phyloP scores from a whole-genome alignment of 2,329 filamentous ascomycete genomes.

The Microcyclospora tardicrescens region DNA sequence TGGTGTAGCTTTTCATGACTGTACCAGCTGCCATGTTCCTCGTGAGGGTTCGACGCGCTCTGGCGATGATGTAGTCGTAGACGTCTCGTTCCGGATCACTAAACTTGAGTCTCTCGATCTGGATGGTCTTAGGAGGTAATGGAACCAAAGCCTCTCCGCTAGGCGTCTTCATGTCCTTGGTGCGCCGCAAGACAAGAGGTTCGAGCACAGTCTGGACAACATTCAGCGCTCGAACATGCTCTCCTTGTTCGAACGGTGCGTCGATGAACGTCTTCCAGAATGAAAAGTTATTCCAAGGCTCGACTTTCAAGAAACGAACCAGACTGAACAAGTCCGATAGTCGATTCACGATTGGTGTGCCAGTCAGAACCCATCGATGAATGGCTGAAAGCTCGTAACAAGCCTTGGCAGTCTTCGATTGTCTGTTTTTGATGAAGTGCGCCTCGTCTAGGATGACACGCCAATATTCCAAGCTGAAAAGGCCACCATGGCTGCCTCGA shows the following conservation, averaged over 20 bases:
- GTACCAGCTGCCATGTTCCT: slow-evolving; percentile 85
- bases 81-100: slow-evolving; percentile 76
- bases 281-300: slow-evolving; percentile 97
- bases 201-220: slow-evolving; percentile 96
- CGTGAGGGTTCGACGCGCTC: slow-evolving; percentile 72
- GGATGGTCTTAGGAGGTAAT: slow-evolving; percentile 64
- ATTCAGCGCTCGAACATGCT: slow-evolving; percentile 84
- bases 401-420: slow-evolving; percentile 86
- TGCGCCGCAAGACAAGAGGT: slow-evolving; percentile 84
- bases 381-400: slow-evolving; percentile 79
- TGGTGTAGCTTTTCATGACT: slow-evolving; percentile 88
- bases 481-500: slow-evolving; percentile 46
- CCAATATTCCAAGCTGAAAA: slow-evolving; percentile 92
- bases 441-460: slow-evolving; percentile 91
- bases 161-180: slow-evolving; percentile 96
- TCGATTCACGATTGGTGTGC: slow-evolving; percentile 92
- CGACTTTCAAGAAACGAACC: slow-evolving; percentile 81
- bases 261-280: slow-evolving; percentile 99
- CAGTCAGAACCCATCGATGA: slow-evolving; percentile 87
- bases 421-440: slow-evolving; percentile 75
- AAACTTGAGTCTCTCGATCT: slow-evolving; percentile 79
- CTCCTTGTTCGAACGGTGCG: slow-evolving; percentile 87
- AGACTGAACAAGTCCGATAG: slow-evolving; percentile 90
- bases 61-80: slow-evolving; percentile 78
- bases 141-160: slow-evolving; percentile 69